Conservation (phyloP, 2,329 filamentous ascomycete species). For the Elsinoe ampelina region DNA sequence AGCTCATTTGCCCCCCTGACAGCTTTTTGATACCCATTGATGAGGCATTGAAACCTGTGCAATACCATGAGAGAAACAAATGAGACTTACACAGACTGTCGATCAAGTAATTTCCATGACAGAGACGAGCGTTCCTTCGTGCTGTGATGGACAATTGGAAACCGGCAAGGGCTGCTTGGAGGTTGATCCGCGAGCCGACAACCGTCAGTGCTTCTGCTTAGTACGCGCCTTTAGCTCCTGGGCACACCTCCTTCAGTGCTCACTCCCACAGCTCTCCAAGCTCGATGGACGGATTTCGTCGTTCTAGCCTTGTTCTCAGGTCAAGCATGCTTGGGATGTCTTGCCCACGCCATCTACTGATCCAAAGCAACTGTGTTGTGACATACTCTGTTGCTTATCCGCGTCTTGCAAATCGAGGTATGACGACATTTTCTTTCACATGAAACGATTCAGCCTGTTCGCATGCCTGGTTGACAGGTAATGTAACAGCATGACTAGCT, state of each 20-base stretch:
- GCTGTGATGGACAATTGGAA: not conserved
- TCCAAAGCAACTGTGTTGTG: not conserved
- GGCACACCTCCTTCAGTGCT: not conserved
- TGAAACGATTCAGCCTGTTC: slow-evolving; percentile 1
- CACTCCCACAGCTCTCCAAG: not conserved
- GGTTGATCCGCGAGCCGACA: slow-evolving; percentile 7
- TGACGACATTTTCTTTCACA: slow-evolving; percentile 9
- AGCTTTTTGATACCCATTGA: not conserved
- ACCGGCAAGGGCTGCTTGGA: not conserved
- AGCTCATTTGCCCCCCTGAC: not conserved
- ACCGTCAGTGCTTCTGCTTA: slow-evolving; percentile 7
- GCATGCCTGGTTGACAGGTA: not conserved
- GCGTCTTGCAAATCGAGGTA: not conserved
- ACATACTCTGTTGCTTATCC: not conserved
- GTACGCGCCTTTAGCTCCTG: slow-evolving; percentile 6
- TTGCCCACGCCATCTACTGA: not conserved
- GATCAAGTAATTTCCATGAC: not conserved
- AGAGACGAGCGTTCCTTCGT: not conserved
- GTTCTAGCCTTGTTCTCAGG: not conserved
- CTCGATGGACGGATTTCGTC: not conserved
- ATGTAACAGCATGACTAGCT: not conserved
- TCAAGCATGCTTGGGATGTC: slow-evolving; percentile 1
- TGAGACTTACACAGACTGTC: not conserved
- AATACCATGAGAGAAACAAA: not conserved
- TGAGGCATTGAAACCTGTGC: not conserved